Evolutionary conservation across 78 protist species (phyloP), one percentile per base, ranked within the genome.

Genomic region (Planoprotostelium fungivorum): DNA sequence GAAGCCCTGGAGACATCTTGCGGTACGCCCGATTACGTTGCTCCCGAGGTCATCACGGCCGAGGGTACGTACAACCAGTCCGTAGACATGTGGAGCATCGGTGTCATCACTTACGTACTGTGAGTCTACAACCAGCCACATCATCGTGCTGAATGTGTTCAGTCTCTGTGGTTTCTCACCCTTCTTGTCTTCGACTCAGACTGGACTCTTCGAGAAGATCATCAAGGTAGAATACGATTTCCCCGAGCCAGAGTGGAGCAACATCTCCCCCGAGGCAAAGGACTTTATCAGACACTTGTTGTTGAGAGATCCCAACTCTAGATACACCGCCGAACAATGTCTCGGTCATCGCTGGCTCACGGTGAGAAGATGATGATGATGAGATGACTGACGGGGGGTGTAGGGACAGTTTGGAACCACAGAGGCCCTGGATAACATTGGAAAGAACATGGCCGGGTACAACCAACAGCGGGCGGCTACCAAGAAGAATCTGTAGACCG

Each of bases 111-210:
- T 0, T 95, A 91, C 89, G 95, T 95, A 35, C 51, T 90, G 90
- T 88, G 37, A 25, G 84, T n/a, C 36, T n/a, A 25, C 34, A 10
- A 28, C 92, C 94, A 88, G 29, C 95, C 93, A 28, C 89, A 25
- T 89, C 34, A 86, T 86, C 29, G 28, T 86, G 38, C 51, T 86
- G 85, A 29, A 16, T n/a, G 36, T 1, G 0, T n/a, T 36, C 38
- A 94, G 93, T 84, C 94, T 97, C 63, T 91, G 96, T 88, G 98
- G 98, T 28, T 96, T 94, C 92, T 97, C 99, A 25, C 99, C 99
- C 29, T 97, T 97, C 89, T 95, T 94, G 84, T 97, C 95, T 34
- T 96, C 91, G 31, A 93, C 90, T 39, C 95, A 93, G 35, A 93
- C 96, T 35, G 96, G 85, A 83, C 91, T 98, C n/a, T 96, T 97